Conservation (phyloP, 352 stramenopile species). For the Globisporangium solare region DNA sequence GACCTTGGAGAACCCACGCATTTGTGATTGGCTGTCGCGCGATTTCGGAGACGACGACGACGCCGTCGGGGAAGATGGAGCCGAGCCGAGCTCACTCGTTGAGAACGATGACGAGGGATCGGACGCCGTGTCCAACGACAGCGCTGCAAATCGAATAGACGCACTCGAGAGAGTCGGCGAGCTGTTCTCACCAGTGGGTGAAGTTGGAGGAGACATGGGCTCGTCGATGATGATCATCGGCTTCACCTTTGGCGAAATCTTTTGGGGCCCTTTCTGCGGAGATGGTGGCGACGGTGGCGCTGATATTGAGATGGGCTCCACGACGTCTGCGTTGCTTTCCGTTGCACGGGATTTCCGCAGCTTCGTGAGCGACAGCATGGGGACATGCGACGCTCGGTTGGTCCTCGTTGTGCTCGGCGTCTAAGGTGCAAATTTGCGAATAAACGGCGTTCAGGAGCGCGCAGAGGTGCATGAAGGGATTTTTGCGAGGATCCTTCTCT, state of each 20-base stretch:
- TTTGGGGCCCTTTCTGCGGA: slow-evolving; percentile 9
- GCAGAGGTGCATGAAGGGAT: neutral
- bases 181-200: neutral
- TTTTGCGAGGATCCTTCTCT: neutral
- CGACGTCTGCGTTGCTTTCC: slow-evolving; percentile 9
- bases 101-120: slow-evolving; percentile 3
- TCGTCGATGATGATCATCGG: slow-evolving; percentile 16
- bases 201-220: neutral
- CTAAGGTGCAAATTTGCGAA: neutral
- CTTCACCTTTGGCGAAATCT: slow-evolving; percentile 17
- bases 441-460: neutral
- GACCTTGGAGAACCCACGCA: slow-evolving; percentile 34
- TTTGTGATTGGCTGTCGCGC: slow-evolving; percentile 24
- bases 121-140: neutral
- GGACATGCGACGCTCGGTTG: slow-evolving; percentile 4
- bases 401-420: neutral
- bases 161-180: neutral
- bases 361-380: slow-evolving; percentile 23
- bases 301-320: slow-evolving; percentile 3
- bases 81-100: neutral
- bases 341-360: slow-evolving; percentile 13
- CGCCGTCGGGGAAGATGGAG: neutral
- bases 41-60: slow-evolving; percentile 11
- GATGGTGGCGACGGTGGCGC: neutral
- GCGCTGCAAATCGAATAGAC: neutral